Conservation (phyloP, 2,329 filamentous ascomycete genomes). For the Calonectria henricotiae region DNA sequence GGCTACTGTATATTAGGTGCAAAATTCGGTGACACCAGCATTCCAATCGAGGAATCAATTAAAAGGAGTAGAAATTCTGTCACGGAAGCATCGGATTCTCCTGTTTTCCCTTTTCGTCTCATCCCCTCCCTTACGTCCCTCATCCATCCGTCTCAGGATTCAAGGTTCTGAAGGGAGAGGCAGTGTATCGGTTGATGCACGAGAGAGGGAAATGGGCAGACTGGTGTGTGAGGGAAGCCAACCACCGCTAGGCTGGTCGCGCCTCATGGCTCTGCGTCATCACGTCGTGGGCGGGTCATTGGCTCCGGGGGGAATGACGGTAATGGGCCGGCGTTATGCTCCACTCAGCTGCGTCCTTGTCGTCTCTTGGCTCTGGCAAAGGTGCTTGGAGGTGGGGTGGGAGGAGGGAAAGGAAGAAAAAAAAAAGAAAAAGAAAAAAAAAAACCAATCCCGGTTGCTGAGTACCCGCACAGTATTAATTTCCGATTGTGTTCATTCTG, state of each 20-base stretch:
- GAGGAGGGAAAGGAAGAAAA: slow-evolving; percentile 39
- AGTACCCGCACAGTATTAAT: slow-evolving; percentile 44
- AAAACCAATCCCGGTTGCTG: slow-evolving; percentile 27
- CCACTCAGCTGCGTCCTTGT: slow-evolving; percentile 38
- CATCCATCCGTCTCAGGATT: slow-evolving; percentile 19
- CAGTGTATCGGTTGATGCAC: slow-evolving; percentile 35
- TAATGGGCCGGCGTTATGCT: slow-evolving; percentile 37
- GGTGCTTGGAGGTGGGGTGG: slow-evolving; percentile 42
- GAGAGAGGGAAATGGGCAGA: slow-evolving; percentile 33
- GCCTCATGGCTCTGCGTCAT: slow-evolving; percentile 50
- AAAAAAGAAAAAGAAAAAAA: slow-evolving; percentile 32
- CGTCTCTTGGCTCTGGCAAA: slow-evolving; percentile 38
- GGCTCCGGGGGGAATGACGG: slow-evolving; percentile 48
- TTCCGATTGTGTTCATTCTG: slow-evolving; percentile 20
- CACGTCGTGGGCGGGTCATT: slow-evolving; percentile 46
- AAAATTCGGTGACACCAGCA: slow-evolving; percentile 7
- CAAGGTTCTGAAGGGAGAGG: slow-evolving; percentile 17
- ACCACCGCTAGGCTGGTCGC: slow-evolving; percentile 42
- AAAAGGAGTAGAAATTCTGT: slow-evolving; percentile 6
- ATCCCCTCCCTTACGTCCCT: slow-evolving; percentile 9
- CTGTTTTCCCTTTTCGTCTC: slow-evolving; percentile 6
- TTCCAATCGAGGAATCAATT: slow-evolving; percentile 15
- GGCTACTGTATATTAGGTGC: slow-evolving; percentile 1
- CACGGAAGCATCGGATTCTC: slow-evolving; percentile 19
- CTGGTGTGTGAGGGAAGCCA: slow-evolving; percentile 35